These are phyloP conservation scores for Fusarium sp. DNA, from an alignment of 2,329 filamentous ascomycete genomes.

Conservation along the genomic window DNA sequence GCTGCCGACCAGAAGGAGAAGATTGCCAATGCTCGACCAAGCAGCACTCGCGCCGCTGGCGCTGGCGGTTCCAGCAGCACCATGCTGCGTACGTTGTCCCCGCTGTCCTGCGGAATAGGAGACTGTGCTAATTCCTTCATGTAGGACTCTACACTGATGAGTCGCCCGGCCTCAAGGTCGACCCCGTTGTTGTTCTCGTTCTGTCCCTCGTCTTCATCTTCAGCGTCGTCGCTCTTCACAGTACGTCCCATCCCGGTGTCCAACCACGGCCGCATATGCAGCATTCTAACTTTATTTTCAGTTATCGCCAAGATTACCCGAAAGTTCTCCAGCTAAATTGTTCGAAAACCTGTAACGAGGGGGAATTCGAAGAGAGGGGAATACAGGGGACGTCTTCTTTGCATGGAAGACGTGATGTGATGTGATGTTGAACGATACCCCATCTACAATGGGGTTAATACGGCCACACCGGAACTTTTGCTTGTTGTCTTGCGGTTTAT, in stretches of 20 bases:
- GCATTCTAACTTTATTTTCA: conserved; percentile 54
- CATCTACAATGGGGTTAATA: conserved; percentile 44
- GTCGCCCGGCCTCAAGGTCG: conserved; percentile 95
- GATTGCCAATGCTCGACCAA: conserved; percentile 90
- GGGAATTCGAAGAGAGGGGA: conserved; percentile 10
- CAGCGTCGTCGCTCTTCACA: conserved; percentile 95
- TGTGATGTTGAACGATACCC: conserved; percentile 35
- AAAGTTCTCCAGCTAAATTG: conserved; percentile 76
- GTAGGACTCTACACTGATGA: conserved; percentile 96
- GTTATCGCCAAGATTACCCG: conserved; percentile 96
- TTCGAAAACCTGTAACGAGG: conserved; percentile 11
- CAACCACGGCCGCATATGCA: neutral
- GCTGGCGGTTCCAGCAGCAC: conserved; percentile 97
- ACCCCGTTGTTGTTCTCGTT: conserved; percentile 96
- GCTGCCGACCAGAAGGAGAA: conserved; percentile 98
- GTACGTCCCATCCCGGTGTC: conserved; percentile 65
- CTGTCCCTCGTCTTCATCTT: conserved; percentile 98
- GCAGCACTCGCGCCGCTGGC: conserved; percentile 91
- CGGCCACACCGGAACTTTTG: conserved; percentile 44
- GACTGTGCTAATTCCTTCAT: conserved; percentile 43
- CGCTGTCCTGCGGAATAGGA: conserved; percentile 3
- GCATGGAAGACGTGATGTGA: conserved; percentile 26
- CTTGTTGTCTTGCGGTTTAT: conserved; percentile 46
- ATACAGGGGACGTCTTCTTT: conserved; percentile 31
- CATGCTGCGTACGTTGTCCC: conserved; percentile 87